Base-by-base conservation (phyloP, 768 basidiomycete species). In the Boletellus emodensis region DNA sequence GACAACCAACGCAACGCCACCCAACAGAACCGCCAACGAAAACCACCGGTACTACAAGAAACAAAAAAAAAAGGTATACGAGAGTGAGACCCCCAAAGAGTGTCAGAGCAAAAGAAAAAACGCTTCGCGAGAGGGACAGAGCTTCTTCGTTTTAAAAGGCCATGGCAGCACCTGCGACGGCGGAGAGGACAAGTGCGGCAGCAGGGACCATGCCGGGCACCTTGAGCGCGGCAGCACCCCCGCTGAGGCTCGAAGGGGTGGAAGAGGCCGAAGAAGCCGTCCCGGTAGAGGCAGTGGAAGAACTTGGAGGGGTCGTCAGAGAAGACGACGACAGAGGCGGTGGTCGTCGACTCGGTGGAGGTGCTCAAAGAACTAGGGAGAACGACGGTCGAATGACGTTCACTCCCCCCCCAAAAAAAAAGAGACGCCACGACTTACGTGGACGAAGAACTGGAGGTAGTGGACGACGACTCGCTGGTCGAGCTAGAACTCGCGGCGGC, bases 111-210 rank as follows among this genome's bases (percentile, higher is more conserved):
- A n/a, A n/a, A n/a, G n/a, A n/a, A n/a, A n/a, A n/a, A n/a, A n/a
- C n/a, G n/a, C n/a, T n/a, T n/a, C n/a, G n/a, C n/a, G n/a, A n/a
- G n/a, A n/a, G n/a, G n/a, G n/a, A n/a, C n/a, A n/a, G n/a, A n/a
- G n/a, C n/a, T n/a, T n/a, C n/a, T n/a, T n/a, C n/a, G n/a, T n/a
- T 41, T 70, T 68, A 83, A 57, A 82, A 71, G 40, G 76, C 68
- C 51, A 74, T 58, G 13, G 63, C 77, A 20, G 69, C 78, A 37
- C 82, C 82, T 35, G 75, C 80, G 34, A 76, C 59, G 0, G 70
- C 75, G n/a, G 79, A 78, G 33, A 79, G 60, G 17, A 75, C 57
- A 6, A 72, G 61, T 12, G 65, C 70, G 3, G 68, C 71, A 24
- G 66, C 42, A 12, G 69, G 66, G 38, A 68, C 72, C 44, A 63